phyloP scores from a whole-genome alignment of 2,329 filamentous ascomycete genomes.

The Colletotrichum magnum region DNA sequence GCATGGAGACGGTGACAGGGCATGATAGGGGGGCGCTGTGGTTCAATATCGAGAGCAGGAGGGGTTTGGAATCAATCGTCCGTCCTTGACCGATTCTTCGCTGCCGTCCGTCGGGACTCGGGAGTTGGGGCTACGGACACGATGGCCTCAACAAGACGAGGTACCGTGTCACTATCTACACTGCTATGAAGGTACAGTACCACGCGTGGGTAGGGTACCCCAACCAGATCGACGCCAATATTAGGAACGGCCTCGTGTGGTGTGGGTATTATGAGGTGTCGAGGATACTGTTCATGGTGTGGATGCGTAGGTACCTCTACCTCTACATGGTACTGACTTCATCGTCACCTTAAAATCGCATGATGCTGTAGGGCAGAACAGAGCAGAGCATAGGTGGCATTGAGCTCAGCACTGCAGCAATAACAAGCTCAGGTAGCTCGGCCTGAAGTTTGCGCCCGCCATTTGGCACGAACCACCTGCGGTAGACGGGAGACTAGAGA shows the following conservation, averaged over 20 bases:
- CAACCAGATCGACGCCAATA: constrained; percentile 6
- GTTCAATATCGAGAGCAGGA: constrained; percentile 25
- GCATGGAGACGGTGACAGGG: constrained; percentile 16
- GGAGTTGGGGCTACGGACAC: too few species aligned
- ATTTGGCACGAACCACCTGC: too few species aligned
- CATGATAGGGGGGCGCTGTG: constrained; percentile 3
- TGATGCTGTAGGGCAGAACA: constrained; percentile 4
- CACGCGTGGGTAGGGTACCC: too few species aligned
- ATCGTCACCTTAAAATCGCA: constrained; percentile 8
- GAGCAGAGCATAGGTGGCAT: constrained; percentile 1
- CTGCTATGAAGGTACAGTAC: not conserved
- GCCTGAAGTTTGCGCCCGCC: too few species aligned
- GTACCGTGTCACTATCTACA: too few species aligned
- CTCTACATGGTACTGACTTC: not conserved
- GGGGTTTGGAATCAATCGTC: not conserved
- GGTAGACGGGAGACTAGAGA: too few species aligned
- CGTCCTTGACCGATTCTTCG: too few species aligned
- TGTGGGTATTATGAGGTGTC: not conserved
- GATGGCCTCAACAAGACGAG: too few species aligned
- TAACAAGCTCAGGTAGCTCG: too few species aligned
- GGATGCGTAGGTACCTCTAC: too few species aligned
- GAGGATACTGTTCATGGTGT: too few species aligned
- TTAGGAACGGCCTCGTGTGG: not conserved
- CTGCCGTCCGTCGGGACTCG: too few species aligned
- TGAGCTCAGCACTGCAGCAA: not conserved